Evolutionary conservation across 768 basidiomycete species (phyloP), one percentile per base, ranked within the genome.

Genomic region (Gyrodon lividus): DNA sequence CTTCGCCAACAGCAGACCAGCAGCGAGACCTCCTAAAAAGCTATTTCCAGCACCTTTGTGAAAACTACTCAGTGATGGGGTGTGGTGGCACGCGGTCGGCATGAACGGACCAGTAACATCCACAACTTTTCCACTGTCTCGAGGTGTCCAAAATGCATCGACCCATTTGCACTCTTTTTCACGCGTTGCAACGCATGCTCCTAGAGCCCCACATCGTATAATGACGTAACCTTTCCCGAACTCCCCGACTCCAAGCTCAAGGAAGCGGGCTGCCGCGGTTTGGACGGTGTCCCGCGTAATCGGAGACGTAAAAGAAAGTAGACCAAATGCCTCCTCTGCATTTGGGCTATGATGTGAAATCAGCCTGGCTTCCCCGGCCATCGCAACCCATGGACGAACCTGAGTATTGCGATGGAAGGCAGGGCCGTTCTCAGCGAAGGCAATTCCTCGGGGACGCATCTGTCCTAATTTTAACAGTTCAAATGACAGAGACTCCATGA

Each of bases 41-140:
- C 82, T 79, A 66, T 96, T 96, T 14, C 93, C 93, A n/a, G 91
- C 92, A 39, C 93, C 90, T 91, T 56, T 20, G 33, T 54, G n/a
- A 46, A 30, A 6, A 12, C 26, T 35, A 43, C 47, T 58, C 50
- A 48, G 51, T 38, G 30, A 34, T 35, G 47, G n/a, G 13, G 28
- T 33, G 16, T 42, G 34, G 48, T 50, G 35, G 45, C 30, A 24
- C 44, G 57, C 35, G 43, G 48, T 22, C 35, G 3, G 40, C 42
- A 53, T 46, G 14, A 47, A 62, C 65, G 59, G 55, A 84, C 89
- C 92, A 56, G 92, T 95, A 22, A 92, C 90, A 67, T 95, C 92
- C 2, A 87, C 78, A 14, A 95, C 74, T 50, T 76, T 81, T 19
- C 70, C 68, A 22, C 53, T 33, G 53, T 78, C 70, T 46, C 68